A percentile compares a stretch with the other conserved stretches of the same genome.
These are phyloP conservation scores for Hysterium pulicare DNA, from an alignment of 2,329 filamentous ascomycete species.

Conservation along the genomic window DNA sequence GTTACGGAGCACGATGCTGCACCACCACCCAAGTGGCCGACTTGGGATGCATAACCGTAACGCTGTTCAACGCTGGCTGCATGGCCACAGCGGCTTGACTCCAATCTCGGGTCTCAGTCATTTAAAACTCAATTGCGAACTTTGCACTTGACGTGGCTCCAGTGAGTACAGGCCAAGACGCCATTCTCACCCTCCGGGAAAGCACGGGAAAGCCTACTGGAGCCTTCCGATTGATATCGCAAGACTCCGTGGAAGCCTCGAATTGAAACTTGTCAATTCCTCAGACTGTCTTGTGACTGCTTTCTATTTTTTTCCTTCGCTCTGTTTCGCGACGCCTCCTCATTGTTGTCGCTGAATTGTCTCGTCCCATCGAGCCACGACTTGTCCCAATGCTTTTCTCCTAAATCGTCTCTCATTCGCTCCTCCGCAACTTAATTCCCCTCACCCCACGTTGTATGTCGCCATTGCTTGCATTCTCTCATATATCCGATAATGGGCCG, in stretches of 20 bases:
- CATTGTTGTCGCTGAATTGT: constrained; percentile 4
- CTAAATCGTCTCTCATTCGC: constrained; percentile 30
- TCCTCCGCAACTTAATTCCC: constrained; percentile 29
- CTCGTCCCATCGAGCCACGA: constrained; percentile 27
- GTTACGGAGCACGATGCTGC: constrained; percentile 11
- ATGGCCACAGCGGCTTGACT: constrained; percentile 17
- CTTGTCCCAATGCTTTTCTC: constrained; percentile 21
- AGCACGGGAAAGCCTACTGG: constrained; percentile 26
- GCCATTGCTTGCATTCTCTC: constrained; percentile 28
- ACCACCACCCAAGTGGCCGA: constrained; percentile 14
- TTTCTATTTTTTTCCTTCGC: constrained; percentile 27
- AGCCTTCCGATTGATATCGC: constrained; percentile 29
- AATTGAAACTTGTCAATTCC: constrained; percentile 16
- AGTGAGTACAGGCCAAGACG: constrained; percentile 28
- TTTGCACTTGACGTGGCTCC: constrained; percentile 34
- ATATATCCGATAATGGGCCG: constrained; percentile 31
- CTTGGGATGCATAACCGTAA: constrained; percentile 14
- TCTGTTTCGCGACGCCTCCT: constrained; percentile 20
- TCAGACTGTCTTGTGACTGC: constrained; percentile 30
- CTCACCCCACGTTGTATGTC: constrained; percentile 35
- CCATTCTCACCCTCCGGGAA: constrained; percentile 20
- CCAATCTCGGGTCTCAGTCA: constrained; percentile 27
- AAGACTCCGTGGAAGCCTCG: constrained; percentile 23
- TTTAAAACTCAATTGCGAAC: constrained; percentile 23
- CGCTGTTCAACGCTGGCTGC: constrained; percentile 18